These are phyloP conservation scores for Eucalyptus lansdowneana DNA, from an alignment of 345 rosid genomes.

Conservation along the genomic window DNA sequence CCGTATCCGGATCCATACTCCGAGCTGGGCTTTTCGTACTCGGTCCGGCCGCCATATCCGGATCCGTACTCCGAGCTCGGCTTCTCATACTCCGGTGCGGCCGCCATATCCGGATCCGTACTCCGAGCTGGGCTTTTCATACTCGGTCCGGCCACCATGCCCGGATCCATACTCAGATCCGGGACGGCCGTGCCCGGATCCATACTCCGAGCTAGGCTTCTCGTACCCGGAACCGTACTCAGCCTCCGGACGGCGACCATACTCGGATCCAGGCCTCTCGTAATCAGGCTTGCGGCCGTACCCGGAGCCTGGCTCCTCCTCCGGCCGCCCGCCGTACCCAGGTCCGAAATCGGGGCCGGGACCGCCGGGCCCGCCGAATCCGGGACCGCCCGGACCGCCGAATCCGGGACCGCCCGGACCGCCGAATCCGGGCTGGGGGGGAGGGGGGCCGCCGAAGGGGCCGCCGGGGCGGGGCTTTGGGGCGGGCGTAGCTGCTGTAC, in stretches of 20 bases:
- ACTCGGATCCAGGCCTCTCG: constrained; percentile 7
- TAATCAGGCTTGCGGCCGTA: not conserved
- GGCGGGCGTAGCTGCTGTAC: constrained; percentile 72
- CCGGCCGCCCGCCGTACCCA: not conserved
- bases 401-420: not conserved
- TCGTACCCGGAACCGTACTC: not conserved
- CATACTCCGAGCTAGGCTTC: not conserved
- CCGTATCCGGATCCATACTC: not conserved
- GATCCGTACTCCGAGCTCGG: constrained; percentile 18
- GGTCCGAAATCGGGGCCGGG: not conserved
- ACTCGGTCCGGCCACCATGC: constrained; percentile 7
- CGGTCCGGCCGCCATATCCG: constrained; percentile 7
- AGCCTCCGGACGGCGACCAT: constrained; percentile 1
- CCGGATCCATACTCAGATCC: constrained; percentile 23
- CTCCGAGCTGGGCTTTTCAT: constrained; percentile 9
- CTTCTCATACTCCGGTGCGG: not conserved
- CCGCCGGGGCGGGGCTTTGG: constrained; percentile 68
- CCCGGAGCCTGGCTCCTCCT: not conserved
- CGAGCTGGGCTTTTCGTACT: not conserved
- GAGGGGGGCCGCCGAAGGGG: not conserved
- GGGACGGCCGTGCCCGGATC: not conserved
- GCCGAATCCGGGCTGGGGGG: not conserved
- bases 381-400: not conserved
- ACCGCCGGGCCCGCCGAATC: not conserved
- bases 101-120: constrained; percentile 21